Evolutionary conservation across 345 rosid species (phyloP), one percentile per base, ranked within the genome.

Genomic region (Adansonia digitata): DNA sequence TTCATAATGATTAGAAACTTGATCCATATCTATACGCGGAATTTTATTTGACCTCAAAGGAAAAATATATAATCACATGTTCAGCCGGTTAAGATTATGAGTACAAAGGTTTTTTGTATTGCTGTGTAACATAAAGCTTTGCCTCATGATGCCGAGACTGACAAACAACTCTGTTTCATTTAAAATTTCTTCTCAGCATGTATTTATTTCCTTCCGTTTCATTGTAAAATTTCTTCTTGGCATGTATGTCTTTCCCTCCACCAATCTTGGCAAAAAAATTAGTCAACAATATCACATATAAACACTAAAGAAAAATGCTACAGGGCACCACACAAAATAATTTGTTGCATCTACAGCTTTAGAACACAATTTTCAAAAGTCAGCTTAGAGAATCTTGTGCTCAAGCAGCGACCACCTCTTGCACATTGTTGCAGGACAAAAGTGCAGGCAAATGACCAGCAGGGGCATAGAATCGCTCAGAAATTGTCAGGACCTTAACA

Each of bases 51-150:
- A 79, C n/a, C n/a, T n/a, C 7, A 71, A 46, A 18, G 60, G 69
- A 82, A 49, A 75, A 86, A 82, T 64, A 64, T 72, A 83, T 90
- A n/a, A n/a, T n/a, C 86, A 94, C 98, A 10, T 71, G 97, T 92
- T 85, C 86, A 80, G 77, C 98, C 0, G 98, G 15, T 13, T 31
- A 31, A 22, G 14, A 20, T 35, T 17, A 14, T 34, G 51, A 20
- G 49, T 20, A 42, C 6, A 24, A 18, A 18, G 18, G 18, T 5
- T 5, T 3, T 57, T 13, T 13, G 17, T 26, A 37, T 57, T 57
- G 63, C 63, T 57, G 31, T 22, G 13, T 5, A 9, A 13, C 35
- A 11, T 24, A 57, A 57, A 57, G 34, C 3, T 5, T 18, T 27
- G 63, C 37, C 37, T 27, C 63, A 5, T 57, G 8, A 12, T 27